Conservation (phyloP, 2,329 filamentous ascomycete species). For the Hypoxylon sp. region DNA sequence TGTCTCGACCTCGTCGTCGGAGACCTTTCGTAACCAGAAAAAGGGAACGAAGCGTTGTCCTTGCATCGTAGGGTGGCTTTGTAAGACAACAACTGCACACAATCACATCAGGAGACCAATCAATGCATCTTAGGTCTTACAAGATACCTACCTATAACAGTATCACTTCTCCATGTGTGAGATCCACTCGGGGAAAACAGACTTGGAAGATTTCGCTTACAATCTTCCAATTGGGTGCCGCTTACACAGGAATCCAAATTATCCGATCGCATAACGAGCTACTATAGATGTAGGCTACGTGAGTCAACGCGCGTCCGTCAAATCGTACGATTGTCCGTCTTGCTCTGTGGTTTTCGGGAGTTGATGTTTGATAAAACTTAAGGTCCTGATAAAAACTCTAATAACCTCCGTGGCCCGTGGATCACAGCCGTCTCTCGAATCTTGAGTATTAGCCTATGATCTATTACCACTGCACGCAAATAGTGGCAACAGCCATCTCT, state of each 20-base stretch:
- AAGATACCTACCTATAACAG: conserved; percentile 5
- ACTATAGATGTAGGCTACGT: neutral
- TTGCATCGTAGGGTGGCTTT: conserved; percentile 18
- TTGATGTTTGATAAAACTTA: neutral
- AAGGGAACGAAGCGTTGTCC: neutral
- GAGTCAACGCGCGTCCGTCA: neutral
- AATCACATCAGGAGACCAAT: conserved; percentile 16
- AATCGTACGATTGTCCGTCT: neutral
- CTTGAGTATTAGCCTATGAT: no score
- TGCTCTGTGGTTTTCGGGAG: neutral
- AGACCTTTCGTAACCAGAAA: conserved; percentile 1
- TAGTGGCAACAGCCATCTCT: neutral
- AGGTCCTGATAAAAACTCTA: neutral
- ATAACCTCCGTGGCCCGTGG: neutral
- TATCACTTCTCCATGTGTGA: conserved; percentile 3
- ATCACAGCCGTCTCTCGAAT: no score
- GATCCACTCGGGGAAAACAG: neutral
- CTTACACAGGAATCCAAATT: neutral
- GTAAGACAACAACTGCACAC: conserved; percentile 23
- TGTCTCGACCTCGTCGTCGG: conserved; percentile 6
- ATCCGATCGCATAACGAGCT: neutral
- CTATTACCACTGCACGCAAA: neutral
- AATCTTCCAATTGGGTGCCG: neutral
- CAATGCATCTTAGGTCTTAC: conserved; percentile 2
- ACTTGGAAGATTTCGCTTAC: neutral